phyloP scores from a whole-genome alignment of 176 grass and related monocot genomes.

The Eleusine coracana region DNA sequence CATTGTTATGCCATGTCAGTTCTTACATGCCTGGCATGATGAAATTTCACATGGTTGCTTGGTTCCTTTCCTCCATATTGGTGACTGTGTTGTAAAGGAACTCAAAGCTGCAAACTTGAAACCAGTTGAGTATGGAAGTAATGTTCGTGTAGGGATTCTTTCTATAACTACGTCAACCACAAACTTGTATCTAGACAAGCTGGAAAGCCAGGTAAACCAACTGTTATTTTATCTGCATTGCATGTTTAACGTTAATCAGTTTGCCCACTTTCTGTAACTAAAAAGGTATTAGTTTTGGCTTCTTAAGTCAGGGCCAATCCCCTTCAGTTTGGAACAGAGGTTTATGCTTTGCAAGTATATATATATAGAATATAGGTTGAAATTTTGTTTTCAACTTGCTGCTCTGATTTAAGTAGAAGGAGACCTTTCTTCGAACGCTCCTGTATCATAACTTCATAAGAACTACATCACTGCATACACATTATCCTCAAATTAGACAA shows the following conservation, averaged over 20 bases:
- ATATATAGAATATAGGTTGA: background rate
- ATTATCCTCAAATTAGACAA: background rate
- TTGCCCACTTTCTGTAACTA: background rate
- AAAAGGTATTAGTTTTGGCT: conserved; percentile 8
- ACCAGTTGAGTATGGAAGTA: conserved; percentile 76
- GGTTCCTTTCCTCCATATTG: conserved; percentile 60
- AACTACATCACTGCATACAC: conserved; percentile 10
- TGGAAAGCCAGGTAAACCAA: conserved; percentile 61
- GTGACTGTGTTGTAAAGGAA: conserved; percentile 68
- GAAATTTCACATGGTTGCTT: conserved; percentile 67
- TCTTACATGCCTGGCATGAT: conserved; percentile 62
- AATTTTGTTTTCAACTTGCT: background rate
- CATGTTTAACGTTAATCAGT: background rate
- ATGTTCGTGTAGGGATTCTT: conserved; percentile 70
- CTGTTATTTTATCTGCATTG: background rate
- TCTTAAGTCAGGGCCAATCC: background rate
- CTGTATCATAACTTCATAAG: background rate
- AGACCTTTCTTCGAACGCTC: conserved; percentile 1
- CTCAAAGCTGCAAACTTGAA: conserved; percentile 60
- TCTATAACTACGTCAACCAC: conserved; percentile 18
- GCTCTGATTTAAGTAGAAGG: conserved; percentile 19
- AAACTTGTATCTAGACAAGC: conserved; percentile 54
- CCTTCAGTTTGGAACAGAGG: background rate
- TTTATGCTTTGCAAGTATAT: background rate
- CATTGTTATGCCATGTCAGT: conserved; percentile 80